These are phyloP conservation scores for Cryptococcus sp. DNA, from an alignment of 1,284 basidiomycete species.

Conservation along the genomic window DNA sequence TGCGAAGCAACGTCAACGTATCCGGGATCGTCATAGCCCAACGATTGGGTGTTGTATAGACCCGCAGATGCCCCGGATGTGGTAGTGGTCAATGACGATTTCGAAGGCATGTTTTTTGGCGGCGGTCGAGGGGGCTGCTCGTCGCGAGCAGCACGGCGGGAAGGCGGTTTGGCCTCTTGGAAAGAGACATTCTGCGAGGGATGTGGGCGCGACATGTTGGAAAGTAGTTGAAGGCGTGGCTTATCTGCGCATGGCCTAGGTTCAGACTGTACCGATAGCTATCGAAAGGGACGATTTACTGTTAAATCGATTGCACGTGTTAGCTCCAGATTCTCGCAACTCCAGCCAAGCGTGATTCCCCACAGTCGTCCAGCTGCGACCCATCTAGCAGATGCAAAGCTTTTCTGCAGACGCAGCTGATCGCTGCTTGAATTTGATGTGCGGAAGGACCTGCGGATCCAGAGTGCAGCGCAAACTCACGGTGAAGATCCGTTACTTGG, in stretches of 20 bases:
- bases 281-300: too few species aligned
- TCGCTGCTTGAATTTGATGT: too few species aligned
- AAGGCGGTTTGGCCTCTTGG: constrained; percentile 32
- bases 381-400: too few species aligned
- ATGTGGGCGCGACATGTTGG: constrained; percentile 44
- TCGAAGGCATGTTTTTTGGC: constrained; percentile 32
- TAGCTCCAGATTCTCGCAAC: too few species aligned
- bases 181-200: constrained; percentile 44
- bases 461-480: too few species aligned
- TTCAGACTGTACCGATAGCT: too few species aligned
- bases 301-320: too few species aligned
- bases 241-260: constrained; percentile 6
- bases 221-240: background rate
- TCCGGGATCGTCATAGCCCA: constrained; percentile 39
- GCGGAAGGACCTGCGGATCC: too few species aligned
- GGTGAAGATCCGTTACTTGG: too few species aligned
- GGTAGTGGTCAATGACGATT: constrained; percentile 26
- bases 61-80: constrained; percentile 14
- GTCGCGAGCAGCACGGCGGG: constrained; percentile 26
- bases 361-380: too few species aligned
- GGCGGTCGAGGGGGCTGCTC: constrained; percentile 36
- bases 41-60: constrained; percentile 18
- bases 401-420: too few species aligned
- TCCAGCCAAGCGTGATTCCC: too few species aligned
- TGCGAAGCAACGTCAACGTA: constrained; percentile 32